A percentile compares a stretch with the other conserved stretches of the same genome.
Conservation (phyloP, 148 eudicot genomes). For the Salicornia ramosissima region DNA sequence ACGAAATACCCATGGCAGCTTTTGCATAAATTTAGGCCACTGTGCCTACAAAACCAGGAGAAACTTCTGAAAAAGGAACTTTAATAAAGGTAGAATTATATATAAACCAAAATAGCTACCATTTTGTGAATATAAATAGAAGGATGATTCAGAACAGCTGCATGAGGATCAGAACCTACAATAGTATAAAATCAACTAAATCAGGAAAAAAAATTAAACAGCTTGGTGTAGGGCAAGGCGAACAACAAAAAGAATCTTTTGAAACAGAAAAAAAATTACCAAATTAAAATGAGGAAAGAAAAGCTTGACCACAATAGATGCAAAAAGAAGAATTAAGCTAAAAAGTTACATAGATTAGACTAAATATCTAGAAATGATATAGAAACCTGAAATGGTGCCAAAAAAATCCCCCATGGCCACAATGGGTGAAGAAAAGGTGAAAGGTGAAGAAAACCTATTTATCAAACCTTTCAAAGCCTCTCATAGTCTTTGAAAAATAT, state of each 20-base stretch:
- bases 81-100: neutral
- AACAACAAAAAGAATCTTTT: neutral
- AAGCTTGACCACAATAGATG: neutral
- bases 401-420: neutral
- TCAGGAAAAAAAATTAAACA: neutral
- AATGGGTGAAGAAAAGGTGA: too few species aligned
- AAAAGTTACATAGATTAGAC: neutral
- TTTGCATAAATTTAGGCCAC: constrained; percentile 62
- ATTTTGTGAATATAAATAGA: constrained; percentile 76
- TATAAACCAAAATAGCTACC: constrained; percentile 40
- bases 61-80: constrained; percentile 1
- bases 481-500: neutral
- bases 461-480: too few species aligned
- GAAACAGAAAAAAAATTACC: neutral
- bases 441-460: too few species aligned
- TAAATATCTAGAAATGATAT: neutral
- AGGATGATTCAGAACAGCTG: constrained; percentile 58
- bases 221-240: neutral
- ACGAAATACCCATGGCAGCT: constrained; percentile 55
- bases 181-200: constrained; percentile 5
- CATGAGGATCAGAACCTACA: constrained; percentile 89
- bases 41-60: constrained; percentile 49
- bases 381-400: neutral
- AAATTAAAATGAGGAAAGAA: neutral
- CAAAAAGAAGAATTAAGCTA: neutral